These are phyloP conservation scores for Apiospora malaysiana DNA, from an alignment of 2,329 filamentous ascomycete genomes.

Conservation along the genomic window DNA sequence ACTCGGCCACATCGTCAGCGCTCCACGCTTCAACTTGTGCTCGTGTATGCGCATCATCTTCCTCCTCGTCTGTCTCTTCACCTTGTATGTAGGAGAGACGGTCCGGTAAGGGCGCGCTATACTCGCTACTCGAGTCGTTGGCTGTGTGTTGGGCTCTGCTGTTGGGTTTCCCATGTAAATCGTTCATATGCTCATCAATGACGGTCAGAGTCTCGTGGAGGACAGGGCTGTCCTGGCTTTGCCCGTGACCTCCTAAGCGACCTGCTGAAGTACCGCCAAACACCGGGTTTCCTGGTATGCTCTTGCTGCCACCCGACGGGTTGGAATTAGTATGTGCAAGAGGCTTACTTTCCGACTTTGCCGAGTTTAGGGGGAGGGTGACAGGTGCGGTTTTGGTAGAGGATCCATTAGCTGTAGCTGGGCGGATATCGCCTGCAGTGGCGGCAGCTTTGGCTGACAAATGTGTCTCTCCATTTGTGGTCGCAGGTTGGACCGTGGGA, in stretches of 20 bases:
- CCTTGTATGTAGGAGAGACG: conserved; percentile 91
- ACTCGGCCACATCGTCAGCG: conserved; percentile 83
- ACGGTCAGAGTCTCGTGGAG: conserved; percentile 95
- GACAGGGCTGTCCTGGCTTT: conserved; percentile 64
- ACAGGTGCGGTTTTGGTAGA: conserved; percentile 39
- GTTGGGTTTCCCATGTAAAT: conserved; percentile 67
- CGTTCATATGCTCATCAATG: conserved; percentile 95
- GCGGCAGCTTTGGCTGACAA: conserved; percentile 21
- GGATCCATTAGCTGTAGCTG: conserved; percentile 29
- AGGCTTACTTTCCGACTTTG: conserved; percentile 43
- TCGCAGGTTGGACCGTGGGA: conserved; percentile 33
- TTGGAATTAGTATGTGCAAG: conserved; percentile 35
- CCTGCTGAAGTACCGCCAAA: conserved; percentile 33
- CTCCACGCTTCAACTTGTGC: conserved; percentile 82
- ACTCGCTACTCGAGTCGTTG: conserved; percentile 87
- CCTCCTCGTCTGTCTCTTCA: conserved; percentile 94
- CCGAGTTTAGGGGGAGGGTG: conserved; percentile 49
- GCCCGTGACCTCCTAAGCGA: conserved; percentile 45
- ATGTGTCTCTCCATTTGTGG: neutral
- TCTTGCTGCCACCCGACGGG: conserved; percentile 16
- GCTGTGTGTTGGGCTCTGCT: conserved; percentile 58
- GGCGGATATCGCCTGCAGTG: conserved; percentile 36
- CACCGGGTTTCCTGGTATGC: conserved; percentile 41
- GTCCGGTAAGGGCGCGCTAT: conserved; percentile 78
- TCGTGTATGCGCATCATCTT: conserved; percentile 70